Percentiles rank a stretch among this genome's conserved stretches.
These are phyloP conservation scores for Ogataea trehalophila DNA, from an alignment of 805 yeast genomes.

Conservation along the genomic window DNA sequence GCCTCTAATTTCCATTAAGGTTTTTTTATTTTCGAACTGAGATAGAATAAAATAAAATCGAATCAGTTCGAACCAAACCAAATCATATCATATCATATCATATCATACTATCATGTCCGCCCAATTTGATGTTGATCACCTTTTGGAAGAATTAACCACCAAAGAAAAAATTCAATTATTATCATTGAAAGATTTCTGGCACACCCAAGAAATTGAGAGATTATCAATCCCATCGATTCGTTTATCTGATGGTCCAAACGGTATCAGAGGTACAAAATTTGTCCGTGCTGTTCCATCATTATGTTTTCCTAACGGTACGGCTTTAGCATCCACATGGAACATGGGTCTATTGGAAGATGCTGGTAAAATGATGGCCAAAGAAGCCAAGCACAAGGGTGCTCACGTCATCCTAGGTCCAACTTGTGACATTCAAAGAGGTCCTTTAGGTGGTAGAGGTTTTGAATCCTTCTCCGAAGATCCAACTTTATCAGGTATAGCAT, in stretches of 20 bases:
- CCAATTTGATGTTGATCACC: slow-evolving; percentile 9
- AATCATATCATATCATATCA: too few species aligned
- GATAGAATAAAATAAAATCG: too few species aligned
- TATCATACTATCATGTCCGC: not conserved
- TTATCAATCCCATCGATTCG: slow-evolving; percentile 33
- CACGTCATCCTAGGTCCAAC: slow-evolving; percentile 35
- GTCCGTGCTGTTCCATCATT: slow-evolving; percentile 39
- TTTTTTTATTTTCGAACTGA: too few species aligned
- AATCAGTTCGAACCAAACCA: too few species aligned
- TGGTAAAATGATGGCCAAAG: slow-evolving; percentile 39
- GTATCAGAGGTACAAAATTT: slow-evolving; percentile 40
- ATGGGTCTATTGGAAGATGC: slow-evolving; percentile 33
- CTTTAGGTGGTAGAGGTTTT: slow-evolving; percentile 53
- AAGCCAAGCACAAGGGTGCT: slow-evolving; percentile 40
- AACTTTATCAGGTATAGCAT: slow-evolving; percentile 37
- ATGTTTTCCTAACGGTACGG: slow-evolving; percentile 45
- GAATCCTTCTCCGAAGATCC: slow-evolving; percentile 65
- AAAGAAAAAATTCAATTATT: slow-evolving; percentile 24
- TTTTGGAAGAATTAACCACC: slow-evolving; percentile 19
- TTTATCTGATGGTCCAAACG: slow-evolving; percentile 44
- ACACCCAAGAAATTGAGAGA: slow-evolving; percentile 31
- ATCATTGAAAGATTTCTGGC: slow-evolving; percentile 36
- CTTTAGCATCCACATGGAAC: slow-evolving; percentile 41
- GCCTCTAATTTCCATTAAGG: too few species aligned
- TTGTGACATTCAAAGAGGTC: slow-evolving; percentile 38